phyloP scores from a whole-genome alignment of 2,329 filamentous ascomycete genomes.

The Cordyceps javanica region DNA sequence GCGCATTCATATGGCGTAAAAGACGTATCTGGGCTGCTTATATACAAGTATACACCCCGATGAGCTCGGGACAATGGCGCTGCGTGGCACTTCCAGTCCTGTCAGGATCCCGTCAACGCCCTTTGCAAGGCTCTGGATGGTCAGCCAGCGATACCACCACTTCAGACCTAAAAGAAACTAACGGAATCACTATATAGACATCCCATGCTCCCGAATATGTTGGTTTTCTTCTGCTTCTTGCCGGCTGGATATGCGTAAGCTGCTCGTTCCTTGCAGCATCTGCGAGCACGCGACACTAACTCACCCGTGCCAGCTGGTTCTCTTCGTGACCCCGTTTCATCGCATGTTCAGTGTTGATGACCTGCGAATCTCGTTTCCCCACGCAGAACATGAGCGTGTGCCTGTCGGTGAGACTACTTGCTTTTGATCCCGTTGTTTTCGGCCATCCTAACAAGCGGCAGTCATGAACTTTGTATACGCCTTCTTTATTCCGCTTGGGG shows the following conservation, averaged over 20 bases:
- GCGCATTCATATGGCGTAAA: not conserved
- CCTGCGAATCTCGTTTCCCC: slow-evolving; percentile 75
- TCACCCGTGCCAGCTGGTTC: slow-evolving; percentile 21
- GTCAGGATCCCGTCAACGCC: slow-evolving; percentile 21
- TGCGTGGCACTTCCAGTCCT: slow-evolving; percentile 16
- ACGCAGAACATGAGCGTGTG: slow-evolving; percentile 78
- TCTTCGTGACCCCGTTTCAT: slow-evolving; percentile 72
- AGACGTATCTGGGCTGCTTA: not conserved
- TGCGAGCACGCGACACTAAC: not conserved
- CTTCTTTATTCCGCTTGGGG: slow-evolving; percentile 60
- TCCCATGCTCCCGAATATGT: slow-evolving; percentile 88
- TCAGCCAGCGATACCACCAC: slow-evolving; percentile 20
- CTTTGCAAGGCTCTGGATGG: slow-evolving; percentile 42
- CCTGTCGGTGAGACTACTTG: slow-evolving; percentile 53
- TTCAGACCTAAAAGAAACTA: not conserved
- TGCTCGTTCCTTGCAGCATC: slow-evolving; percentile 14
- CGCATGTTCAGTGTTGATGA: slow-evolving; percentile 91
- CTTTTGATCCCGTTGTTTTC: not conserved
- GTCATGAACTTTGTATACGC: slow-evolving; percentile 76
- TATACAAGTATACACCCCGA: not conserved
- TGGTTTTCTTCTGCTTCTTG: slow-evolving; percentile 64
- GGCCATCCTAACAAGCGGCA: slow-evolving; percentile 21
- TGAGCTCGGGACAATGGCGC: slow-evolving; percentile 19
- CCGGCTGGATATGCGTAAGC: slow-evolving; percentile 57
- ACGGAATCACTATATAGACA: slow-evolving; percentile 40